A percentile compares a stretch with the other conserved stretches of the same genome.
Evolutionary conservation across 441 rosid species (phyloP).

Genomic region (Corymbia calophylla): DNA sequence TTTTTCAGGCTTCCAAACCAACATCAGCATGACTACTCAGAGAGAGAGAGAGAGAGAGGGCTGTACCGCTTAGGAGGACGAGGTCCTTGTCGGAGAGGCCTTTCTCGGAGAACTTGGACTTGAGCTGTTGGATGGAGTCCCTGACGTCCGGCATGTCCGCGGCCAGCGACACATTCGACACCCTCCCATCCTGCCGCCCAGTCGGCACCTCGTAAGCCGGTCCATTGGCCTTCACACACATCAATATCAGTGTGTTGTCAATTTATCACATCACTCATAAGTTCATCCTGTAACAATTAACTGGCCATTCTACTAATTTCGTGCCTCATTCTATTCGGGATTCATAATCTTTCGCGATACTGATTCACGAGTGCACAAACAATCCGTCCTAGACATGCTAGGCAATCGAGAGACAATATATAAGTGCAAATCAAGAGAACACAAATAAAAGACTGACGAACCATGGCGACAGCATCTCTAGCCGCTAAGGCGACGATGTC

Average conservation of each 20-base stretch:
- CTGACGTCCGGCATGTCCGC: slow-evolving; percentile 12
- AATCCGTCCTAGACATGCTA: background rate
- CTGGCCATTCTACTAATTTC: background rate
- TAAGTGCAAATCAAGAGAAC: background rate
- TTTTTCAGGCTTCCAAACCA: background rate
- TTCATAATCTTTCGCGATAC: background rate
- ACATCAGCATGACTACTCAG: background rate
- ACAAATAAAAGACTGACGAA: background rate
- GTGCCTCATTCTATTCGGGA: background rate
- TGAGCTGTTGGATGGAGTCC: slow-evolving; percentile 9
- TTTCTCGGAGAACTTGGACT: slow-evolving; percentile 6
- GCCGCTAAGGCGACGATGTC: slow-evolving; percentile 28
- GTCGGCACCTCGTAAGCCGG: slow-evolving; percentile 17
- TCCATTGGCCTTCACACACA: slow-evolving; percentile 1
- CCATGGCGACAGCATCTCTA: slow-evolving; percentile 16
- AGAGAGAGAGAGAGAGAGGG: background rate
- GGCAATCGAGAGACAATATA: accelerated
- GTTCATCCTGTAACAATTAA: background rate
- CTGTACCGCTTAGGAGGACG: slow-evolving; percentile 12
- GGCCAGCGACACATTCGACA: slow-evolving; percentile 15
- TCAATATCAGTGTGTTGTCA: background rate
- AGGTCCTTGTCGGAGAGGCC: slow-evolving; percentile 10
- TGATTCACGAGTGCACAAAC: background rate
- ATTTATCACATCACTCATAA: background rate
- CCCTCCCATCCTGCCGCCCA: slow-evolving; percentile 22